Evolutionary conservation across 129 eudicot species (phyloP), one percentile per base, ranked within the genome.

Genomic region (Saposhnikovia divaricata): DNA sequence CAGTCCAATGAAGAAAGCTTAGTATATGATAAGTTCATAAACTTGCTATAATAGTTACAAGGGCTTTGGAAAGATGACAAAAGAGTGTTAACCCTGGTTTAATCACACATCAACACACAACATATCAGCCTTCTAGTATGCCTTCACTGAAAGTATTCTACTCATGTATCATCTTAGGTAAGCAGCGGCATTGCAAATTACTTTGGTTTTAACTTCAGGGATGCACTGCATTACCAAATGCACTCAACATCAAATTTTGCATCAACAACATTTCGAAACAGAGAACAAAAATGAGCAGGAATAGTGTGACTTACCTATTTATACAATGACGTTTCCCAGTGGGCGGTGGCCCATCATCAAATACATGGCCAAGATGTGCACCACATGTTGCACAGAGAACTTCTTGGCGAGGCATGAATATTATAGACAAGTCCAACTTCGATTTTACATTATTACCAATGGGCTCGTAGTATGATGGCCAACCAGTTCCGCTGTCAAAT

Each of bases 351-450:
- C 98, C 98, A 39, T 94, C 98, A n/a, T 90, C 97, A 61, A 94
- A 94, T 25, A 94, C 92, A 79, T 94, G 98, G 25, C 98, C 98
- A 76, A 94, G 98, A 84, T 94, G 98, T 81, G 96, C 97, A 86
- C 89, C 96, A 81, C 98, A 94, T 73, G 70, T 90, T 14, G 93
- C 91, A 81, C 98, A 94, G 25, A 94, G 21, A 76, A 90, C 98
- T 89, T 94, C 98, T 66, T 89, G 90, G 7, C 98, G 93, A 13
- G 98, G 98, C 98, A 94, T 91, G 88, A 94, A 90, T 38, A 94
- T 88, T 76, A 94, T 89, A 9, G 98, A 94, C 80, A 94, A 66
- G 76, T 94, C 98, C 25, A 94, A 76, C 87, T 94, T 94, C 43
- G 98, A 88, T 87, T 91, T 94, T 85, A 91, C 98, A 65, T 91